Evolutionary conservation across 495 filamentous ascomycete species (phyloP).

Genomic region (Lentithecium fluviatile): DNA sequence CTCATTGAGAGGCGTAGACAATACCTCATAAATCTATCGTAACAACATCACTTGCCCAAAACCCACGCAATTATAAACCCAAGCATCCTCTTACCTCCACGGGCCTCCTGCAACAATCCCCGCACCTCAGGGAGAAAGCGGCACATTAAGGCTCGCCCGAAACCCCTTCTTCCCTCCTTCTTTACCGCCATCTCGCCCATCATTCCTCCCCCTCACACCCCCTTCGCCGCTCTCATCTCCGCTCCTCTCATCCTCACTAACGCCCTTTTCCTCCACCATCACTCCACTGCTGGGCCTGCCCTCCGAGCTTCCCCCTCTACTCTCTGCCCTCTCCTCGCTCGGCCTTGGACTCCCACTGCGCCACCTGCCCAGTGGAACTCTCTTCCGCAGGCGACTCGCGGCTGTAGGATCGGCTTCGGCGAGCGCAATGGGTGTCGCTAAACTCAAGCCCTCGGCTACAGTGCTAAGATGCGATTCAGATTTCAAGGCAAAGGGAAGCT

Average conservation of each 20-base stretch:
- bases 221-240: constrained; percentile 18
- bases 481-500: neutral
- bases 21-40: too few relatives aligned
- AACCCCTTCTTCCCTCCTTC: neutral
- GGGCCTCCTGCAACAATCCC: constrained; percentile 16
- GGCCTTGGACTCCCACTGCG: constrained; percentile 24
- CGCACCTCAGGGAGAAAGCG: constrained; percentile 26
- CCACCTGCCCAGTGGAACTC: constrained; percentile 20
- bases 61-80: too few relatives aligned
- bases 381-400: constrained; percentile 23
- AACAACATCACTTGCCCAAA: too few relatives aligned
- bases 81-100: too few relatives aligned
- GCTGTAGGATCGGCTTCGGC: constrained; percentile 36
- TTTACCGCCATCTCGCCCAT: too few relatives aligned
- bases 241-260: constrained; percentile 34
- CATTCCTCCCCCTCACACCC: constrained; percentile 12
- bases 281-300: constrained; percentile 41
- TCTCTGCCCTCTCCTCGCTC: constrained; percentile 20
- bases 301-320: constrained; percentile 31
- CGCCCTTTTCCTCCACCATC: constrained; percentile 51
- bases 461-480: constrained; percentile 13
- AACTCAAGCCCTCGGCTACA: constrained; percentile 29
- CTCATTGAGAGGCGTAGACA: too few relatives aligned
- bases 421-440: constrained; percentile 34
- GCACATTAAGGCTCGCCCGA: constrained; percentile 26